Evolutionary conservation across 177 flowering plant genomes (phyloP), one percentile per base, ranked within the genome.

Genomic region (Vitis hybrid): DNA sequence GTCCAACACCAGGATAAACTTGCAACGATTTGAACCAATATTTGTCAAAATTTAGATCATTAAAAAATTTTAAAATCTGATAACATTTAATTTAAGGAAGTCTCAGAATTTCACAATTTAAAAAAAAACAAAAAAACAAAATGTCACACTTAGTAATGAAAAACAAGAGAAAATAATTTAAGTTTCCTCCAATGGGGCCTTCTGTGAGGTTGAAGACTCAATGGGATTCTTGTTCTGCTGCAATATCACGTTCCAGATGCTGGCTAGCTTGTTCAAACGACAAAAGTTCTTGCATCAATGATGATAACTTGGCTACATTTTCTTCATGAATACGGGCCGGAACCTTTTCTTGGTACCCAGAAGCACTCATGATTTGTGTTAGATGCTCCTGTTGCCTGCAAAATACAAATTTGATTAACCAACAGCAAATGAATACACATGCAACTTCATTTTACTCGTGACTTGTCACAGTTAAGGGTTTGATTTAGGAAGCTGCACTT

Each of bases 261-360:
- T 62, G 70, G 33, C 67, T 71, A 1, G 90, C 85, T 74, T 86
- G 81, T 67, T 87, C 86, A 60, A 86, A 77, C 14, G 87, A 75
- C 68, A 74, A 71, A 13, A 85, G 77, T 73, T 89, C 89, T 72
- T 83, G 82, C 79, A 79, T 66, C 9, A 72, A 73, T 16, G 73
- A 29, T 45, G 72, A 74, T 19, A 88, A 83, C 79, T 90, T 91
- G 1, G 75, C 77, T 3, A 66, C 72, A 67, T 92, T 84, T 2
- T 84, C 90, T 58, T 88, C 86, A 4, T 82, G 93, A 14, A 92
- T 76, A 19, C 78, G 80, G 0, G 75, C 6, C 1, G 89, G 89
- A 55, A 90, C 94, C 75, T 92, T 94, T 72, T 89, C 89, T 70
- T 75, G 73, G 65, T 94, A 94, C 6, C 95, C 91, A 29, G 87